Conservation (phyloP, 305 asterid species). For the Fraxinus latifolia region DNA sequence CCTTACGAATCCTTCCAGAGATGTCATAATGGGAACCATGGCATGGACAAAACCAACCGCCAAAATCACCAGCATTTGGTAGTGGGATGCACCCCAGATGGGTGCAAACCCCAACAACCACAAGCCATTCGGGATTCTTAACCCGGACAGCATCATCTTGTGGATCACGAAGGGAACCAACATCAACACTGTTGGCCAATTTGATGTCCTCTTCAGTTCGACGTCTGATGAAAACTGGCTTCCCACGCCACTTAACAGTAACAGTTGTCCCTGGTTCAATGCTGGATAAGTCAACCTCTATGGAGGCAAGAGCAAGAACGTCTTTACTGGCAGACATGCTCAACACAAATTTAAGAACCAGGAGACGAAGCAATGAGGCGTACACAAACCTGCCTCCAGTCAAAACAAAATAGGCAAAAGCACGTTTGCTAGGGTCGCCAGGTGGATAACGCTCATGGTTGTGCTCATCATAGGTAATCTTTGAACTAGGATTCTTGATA, state of each 20-base stretch:
- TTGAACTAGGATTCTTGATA: slow-evolving; percentile 37
- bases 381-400: slow-evolving; percentile 48
- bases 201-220: slow-evolving; percentile 72
- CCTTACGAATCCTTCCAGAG: slow-evolving; percentile 78
- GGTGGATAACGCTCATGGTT: slow-evolving; percentile 46
- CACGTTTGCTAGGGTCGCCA: slow-evolving; percentile 46
- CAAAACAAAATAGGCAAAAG: slow-evolving; percentile 43
- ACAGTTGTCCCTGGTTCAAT: slow-evolving; percentile 81
- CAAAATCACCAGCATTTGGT: slow-evolving; percentile 85
- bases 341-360: slow-evolving; percentile 41
- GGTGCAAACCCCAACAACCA: slow-evolving; percentile 76
- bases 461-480: slow-evolving; percentile 36
- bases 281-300: slow-evolving; percentile 75
- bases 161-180: slow-evolving; percentile 65
- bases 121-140: slow-evolving; percentile 81
- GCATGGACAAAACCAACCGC: slow-evolving; percentile 94
- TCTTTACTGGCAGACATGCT: slow-evolving; percentile 51
- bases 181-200: slow-evolving; percentile 64
- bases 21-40: slow-evolving; percentile 82
- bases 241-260: slow-evolving; percentile 88
- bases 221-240: slow-evolving; percentile 77
- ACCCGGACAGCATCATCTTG: slow-evolving; percentile 77
- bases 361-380: slow-evolving; percentile 44
- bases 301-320: slow-evolving; percentile 63
- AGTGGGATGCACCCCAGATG: slow-evolving; percentile 84